A percentile compares a stretch with the other conserved stretches of the same genome.
Evolutionary conservation across 768 basidiomycete species (phyloP).

Genomic region (Podaxis sp.): DNA sequence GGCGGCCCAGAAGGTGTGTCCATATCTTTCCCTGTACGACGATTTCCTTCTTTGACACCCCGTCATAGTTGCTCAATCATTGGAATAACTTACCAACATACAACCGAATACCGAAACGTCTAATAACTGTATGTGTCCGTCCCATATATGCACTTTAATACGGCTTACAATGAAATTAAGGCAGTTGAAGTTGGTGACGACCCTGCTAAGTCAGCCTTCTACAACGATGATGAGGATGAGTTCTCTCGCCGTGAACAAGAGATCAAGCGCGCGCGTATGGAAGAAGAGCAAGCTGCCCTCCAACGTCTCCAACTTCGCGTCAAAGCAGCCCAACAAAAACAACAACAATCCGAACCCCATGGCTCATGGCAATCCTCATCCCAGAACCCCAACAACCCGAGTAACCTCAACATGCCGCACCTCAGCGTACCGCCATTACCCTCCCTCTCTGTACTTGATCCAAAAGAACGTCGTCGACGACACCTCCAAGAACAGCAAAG

Average conservation of each 20-base stretch:
- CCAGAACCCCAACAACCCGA: not conserved
- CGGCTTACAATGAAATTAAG: not conserved
- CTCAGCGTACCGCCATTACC: not conserved
- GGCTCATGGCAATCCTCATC: not conserved
- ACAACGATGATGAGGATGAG: constrained; percentile 11
- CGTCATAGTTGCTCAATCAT: constrained; percentile 63
- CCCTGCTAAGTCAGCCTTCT: not conserved
- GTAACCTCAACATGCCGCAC: not conserved
- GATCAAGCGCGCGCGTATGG: constrained; percentile 8
- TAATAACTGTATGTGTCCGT: constrained; percentile 21
- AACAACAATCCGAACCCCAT: not conserved
- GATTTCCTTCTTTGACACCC: not conserved
- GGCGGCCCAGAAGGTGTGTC: constrained; percentile 61
- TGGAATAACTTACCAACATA: constrained; percentile 80
- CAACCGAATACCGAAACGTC: constrained; percentile 83
- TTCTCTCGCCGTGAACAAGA: constrained; percentile 8
- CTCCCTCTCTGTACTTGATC: not conserved
- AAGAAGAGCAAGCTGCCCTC: constrained; percentile 6
- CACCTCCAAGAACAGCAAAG: constrained; percentile 16
- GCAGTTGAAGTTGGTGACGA: not conserved
- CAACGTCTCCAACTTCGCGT: constrained; percentile 11
- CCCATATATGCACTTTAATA: not conserved
- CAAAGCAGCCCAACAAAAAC: constrained; percentile 11
- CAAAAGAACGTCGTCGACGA: not conserved
- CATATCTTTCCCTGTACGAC: not conserved